A percentile compares a stretch with the other conserved stretches of the same genome.
Conservation (phyloP, 805 yeast genomes). For the Helenozyma rhizophorensis region DNA sequence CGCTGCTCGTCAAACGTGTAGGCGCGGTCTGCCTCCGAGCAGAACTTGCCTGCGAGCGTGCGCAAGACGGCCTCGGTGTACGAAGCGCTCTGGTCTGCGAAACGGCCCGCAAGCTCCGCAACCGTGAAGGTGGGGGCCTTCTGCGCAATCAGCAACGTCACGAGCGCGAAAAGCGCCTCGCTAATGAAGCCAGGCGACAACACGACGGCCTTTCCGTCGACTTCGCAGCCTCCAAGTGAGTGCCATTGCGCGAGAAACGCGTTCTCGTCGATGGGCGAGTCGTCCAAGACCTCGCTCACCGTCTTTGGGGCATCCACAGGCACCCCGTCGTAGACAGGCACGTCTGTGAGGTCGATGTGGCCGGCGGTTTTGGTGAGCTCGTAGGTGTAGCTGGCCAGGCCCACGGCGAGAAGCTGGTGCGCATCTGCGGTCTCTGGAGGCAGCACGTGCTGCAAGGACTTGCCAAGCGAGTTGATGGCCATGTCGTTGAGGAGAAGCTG, state of each 20-base stretch:
- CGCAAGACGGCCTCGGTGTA: conserved; percentile 38
- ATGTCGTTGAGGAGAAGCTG: conserved; percentile 47
- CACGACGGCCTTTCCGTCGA: conserved; percentile 41
- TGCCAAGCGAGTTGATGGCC: conserved; percentile 3
- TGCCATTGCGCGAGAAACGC: conserved; percentile 56
- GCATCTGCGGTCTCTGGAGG: conserved; percentile 5
- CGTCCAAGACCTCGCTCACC: conserved; percentile 30
- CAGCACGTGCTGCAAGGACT: not conserved
- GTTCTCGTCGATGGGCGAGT: conserved; percentile 49
- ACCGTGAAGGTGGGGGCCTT: conserved; percentile 13
- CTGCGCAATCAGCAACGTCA: conserved; percentile 24
- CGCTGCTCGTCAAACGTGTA: conserved; percentile 38
- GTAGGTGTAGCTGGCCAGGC: conserved; percentile 28
- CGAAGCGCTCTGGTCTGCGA: conserved; percentile 24
- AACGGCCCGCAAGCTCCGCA: conserved; percentile 11
- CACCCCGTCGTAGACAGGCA: conserved; percentile 22
- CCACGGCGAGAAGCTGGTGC: conserved; percentile 23
- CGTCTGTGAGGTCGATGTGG: conserved; percentile 25
- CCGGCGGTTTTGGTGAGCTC: conserved; percentile 26
- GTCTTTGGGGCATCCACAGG: conserved; percentile 8
- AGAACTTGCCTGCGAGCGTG: conserved; percentile 44
- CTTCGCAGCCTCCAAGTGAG: conserved; percentile 49
- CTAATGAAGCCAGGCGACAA: conserved; percentile 22
- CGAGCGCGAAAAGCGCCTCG: conserved; percentile 22
- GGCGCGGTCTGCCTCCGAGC: conserved; percentile 14